A percentile compares a stretch with the other conserved stretches of the same genome.
phyloP scores from a whole-genome alignment of 306 rosid species.

The Prunus campanulata region DNA sequence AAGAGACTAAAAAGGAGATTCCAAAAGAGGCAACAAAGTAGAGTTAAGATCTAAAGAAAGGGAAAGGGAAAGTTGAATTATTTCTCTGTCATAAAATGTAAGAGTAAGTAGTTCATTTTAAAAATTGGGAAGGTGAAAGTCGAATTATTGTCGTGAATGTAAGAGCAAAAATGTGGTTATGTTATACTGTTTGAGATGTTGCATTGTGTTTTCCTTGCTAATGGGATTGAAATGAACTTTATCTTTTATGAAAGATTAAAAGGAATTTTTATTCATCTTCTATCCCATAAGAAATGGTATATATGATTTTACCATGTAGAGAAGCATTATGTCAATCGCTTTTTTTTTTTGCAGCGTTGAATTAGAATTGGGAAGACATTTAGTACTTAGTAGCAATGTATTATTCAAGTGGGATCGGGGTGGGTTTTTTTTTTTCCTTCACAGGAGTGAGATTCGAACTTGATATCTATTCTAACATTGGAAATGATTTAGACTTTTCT shows the following conservation, averaged over 20 bases:
- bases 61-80: neutral
- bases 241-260: neutral
- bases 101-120: neutral
- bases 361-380: neutral
- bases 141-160: neutral
- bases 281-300: too few species aligned
- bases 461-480: too few species aligned
- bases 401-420: too few species aligned
- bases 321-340: neutral
- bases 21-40: neutral
- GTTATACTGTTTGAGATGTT: neutral
- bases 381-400: too few species aligned
- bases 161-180: neutral
- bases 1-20: neutral
- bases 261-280: neutral
- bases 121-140: neutral
- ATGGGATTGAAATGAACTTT: too few species aligned
- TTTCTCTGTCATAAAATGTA: neutral
- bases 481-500: too few species aligned
- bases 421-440: too few species aligned
- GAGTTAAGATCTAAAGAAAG: neutral
- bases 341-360: neutral
- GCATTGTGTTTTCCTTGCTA: too few species aligned
- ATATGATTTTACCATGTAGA: neutral
- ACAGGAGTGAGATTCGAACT: too few species aligned